Evolutionary conservation across 192 early-diverging fungal species (phyloP).

Genomic region (Entophlyctis helioformis): DNA sequence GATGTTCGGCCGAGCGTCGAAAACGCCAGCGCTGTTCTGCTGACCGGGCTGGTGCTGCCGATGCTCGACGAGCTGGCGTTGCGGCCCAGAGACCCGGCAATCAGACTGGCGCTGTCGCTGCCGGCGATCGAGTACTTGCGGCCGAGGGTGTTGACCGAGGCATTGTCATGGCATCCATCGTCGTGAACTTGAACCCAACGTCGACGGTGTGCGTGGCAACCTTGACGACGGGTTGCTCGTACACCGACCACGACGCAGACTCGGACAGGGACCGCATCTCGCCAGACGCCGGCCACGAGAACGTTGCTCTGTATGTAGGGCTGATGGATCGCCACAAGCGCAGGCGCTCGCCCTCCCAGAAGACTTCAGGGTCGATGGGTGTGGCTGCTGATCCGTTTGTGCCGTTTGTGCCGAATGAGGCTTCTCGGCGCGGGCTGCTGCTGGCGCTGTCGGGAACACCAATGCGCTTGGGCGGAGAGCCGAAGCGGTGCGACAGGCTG

Average conservation of each 20-base stretch:
- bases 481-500: conserved; percentile 49
- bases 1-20: too few relatives aligned
- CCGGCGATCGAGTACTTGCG: conserved; percentile 1
- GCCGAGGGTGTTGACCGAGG: not conserved
- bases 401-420: too few relatives aligned
- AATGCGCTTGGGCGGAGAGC: conserved; percentile 35
- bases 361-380: conserved; percentile 37
- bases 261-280: conserved; percentile 13
- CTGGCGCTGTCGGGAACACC: conserved; percentile 6
- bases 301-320: conserved; percentile 44
- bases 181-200: too few relatives aligned
- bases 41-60: too few relatives aligned
- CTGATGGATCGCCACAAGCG: conserved; percentile 44
- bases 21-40: too few relatives aligned
- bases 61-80: too few relatives aligned
- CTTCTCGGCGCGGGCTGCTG: too few relatives aligned
- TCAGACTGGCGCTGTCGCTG: not conserved
- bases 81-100: too few relatives aligned
- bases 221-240: not conserved
- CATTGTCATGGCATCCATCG: not conserved
- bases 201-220: not conserved
- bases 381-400: too few relatives aligned
- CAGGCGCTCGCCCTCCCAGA: conserved; percentile 54
- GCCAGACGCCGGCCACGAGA: conserved; percentile 60
- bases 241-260: not conserved